Percentiles rank a stretch among this genome's conserved stretches.
phyloP scores from a whole-genome alignment of 768 basidiomycete species.

The Erythrobasidium yunnanense region DNA sequence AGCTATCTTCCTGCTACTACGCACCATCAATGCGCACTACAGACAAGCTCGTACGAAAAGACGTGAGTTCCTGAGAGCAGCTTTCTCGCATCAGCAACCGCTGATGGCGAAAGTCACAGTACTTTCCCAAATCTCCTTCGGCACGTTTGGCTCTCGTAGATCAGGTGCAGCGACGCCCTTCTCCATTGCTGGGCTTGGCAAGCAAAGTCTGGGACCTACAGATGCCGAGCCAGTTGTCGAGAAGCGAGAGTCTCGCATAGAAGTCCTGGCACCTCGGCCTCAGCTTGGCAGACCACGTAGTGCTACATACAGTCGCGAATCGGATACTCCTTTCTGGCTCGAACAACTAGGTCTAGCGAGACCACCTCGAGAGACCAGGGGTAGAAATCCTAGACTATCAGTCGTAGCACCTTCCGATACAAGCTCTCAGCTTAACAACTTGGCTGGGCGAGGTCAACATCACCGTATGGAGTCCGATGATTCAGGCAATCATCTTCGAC shows the following conservation, averaged over 20 bases:
- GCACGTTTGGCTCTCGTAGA: neutral
- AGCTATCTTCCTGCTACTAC: neutral
- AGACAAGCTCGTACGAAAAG: neutral
- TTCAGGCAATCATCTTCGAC: neutral
- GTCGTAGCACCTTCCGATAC: neutral
- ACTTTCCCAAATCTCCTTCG: neutral
- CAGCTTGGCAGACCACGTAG: neutral
- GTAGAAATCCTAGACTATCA: neutral
- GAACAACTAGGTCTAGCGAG: neutral
- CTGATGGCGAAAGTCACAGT: too few species aligned
- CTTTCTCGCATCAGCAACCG: too few species aligned
- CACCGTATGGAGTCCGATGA: neutral
- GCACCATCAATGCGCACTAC: neutral
- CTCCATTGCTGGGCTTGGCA: too few species aligned
- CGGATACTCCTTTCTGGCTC: neutral
- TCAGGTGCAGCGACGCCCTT: neutral
- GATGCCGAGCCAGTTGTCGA: too few species aligned
- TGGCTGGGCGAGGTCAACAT: neutral
- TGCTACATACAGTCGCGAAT: neutral
- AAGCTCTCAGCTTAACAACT: neutral
- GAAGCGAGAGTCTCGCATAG: too few species aligned
- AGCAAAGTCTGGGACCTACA: too few species aligned
- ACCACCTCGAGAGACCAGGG: neutral
- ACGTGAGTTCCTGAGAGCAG: neutral
- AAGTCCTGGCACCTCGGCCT: neutral